phyloP scores from a whole-genome alignment of 352 stramenopile species.

The Globisporangium viniferum region DNA sequence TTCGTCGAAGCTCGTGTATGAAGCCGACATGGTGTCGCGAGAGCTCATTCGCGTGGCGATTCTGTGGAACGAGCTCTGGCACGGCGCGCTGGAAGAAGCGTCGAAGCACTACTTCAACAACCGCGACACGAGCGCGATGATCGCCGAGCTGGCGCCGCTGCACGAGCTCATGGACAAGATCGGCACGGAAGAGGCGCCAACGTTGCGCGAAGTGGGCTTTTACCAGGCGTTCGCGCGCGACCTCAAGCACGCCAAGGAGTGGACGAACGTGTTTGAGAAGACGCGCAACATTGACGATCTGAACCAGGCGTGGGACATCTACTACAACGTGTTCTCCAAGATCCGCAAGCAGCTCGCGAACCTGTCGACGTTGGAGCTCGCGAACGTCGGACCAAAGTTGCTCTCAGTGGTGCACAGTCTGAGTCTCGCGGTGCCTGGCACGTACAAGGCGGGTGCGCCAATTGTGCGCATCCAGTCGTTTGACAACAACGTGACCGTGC shows the following conservation, averaged over 20 bases:
- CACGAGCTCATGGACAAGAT: conserved; percentile 90
- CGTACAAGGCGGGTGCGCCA: conserved; percentile 80
- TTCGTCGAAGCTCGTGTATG: conserved; percentile 95
- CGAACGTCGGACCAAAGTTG: conserved; percentile 96
- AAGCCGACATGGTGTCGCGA: conserved; percentile 93
- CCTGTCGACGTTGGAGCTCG: conserved; percentile 96
- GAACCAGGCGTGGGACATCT: conserved; percentile 97
- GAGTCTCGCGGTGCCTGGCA: conserved; percentile 95
- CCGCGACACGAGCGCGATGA: conserved; percentile 95
- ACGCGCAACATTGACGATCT: conserved; percentile 80
- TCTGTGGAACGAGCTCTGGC: conserved; percentile 99
- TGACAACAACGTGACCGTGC: conserved; percentile 93
- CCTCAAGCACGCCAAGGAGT: conserved; percentile 83
- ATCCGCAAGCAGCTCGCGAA: conserved; percentile 92
- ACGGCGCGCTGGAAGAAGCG: conserved; percentile 97
- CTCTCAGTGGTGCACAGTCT: conserved; percentile 94
- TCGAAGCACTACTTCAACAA: conserved; percentile 98
- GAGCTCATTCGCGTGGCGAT: conserved; percentile 99
- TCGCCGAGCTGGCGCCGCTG: conserved; percentile 93
- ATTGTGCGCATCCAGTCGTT: conserved; percentile 93
- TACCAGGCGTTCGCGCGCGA: conserved; percentile 93
- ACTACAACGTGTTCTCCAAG: conserved; percentile 98
- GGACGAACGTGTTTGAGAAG: conserved; percentile 76
- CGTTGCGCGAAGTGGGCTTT: conserved; percentile 81
- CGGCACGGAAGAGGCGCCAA: conserved; percentile 71